Percentiles rank a stretch among this genome's conserved stretches.
These are phyloP conservation scores for Ormosia semicastrata DNA, from an alignment of 306 rosid species.

Conservation along the genomic window DNA sequence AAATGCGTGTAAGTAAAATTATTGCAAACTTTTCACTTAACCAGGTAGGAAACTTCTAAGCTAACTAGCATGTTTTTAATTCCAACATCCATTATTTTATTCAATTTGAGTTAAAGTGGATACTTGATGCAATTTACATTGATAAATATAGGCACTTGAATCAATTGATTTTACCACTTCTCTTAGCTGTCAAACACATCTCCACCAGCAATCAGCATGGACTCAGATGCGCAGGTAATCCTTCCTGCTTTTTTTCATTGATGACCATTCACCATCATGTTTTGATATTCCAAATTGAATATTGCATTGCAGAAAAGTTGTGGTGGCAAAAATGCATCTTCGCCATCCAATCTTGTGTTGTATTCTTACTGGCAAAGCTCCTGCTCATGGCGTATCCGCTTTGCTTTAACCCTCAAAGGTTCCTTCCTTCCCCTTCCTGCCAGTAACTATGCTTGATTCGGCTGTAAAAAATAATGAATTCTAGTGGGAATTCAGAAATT, in stretches of 20 bases:
- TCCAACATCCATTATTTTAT: no score
- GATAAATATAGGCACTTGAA: neutral
- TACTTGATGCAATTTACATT: neutral
- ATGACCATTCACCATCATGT: neutral
- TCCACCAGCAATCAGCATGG: neutral
- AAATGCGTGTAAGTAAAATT: no score
- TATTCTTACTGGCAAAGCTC: conserved; percentile 55
- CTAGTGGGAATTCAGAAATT: neutral
- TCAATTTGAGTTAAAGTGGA: no score
- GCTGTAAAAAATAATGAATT: neutral
- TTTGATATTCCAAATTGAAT: neutral
- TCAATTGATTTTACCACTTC: no score
- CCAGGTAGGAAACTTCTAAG: no score
- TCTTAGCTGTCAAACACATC: neutral
- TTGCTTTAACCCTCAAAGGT: conserved; percentile 55
- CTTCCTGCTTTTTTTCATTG: neutral
- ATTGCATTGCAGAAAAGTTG: conserved; percentile 8
- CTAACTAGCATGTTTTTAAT: no score
- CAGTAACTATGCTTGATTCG: neutral
- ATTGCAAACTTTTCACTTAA: no score
- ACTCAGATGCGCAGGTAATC: neutral
- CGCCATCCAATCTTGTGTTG: conserved; percentile 30
- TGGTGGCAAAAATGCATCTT: neutral
- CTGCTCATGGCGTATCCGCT: conserved; percentile 56
- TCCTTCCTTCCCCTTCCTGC: neutral